A percentile compares a stretch with the other conserved stretches of the same genome.
Evolutionary conservation across 1,284 basidiomycete species (phyloP).

Genomic region (Mycena citricolor): DNA sequence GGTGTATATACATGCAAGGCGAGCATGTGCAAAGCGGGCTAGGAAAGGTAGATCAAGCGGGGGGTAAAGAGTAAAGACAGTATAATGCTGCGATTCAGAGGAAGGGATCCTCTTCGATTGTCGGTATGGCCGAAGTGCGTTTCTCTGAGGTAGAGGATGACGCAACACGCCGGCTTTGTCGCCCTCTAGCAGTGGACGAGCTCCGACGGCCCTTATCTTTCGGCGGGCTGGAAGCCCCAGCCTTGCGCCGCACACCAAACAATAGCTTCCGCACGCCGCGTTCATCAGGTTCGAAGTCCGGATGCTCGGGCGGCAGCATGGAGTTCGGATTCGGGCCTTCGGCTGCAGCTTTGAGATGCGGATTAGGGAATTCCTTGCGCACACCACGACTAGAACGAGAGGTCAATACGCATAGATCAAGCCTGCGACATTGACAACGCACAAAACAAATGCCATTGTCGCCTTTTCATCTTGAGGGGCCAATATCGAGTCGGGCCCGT

Average conservation of each 20-base stretch:
- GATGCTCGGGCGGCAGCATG: constrained; percentile 13
- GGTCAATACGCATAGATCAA: background rate
- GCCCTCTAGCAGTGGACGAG: too few species aligned
- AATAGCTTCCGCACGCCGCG: background rate
- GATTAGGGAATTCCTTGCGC: constrained; percentile 35
- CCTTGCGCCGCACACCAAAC: constrained; percentile 13
- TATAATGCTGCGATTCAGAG: too few species aligned
- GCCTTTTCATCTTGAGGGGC: constrained; percentile 38
- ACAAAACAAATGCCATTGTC: constrained; percentile 53
- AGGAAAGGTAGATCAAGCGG: too few species aligned
- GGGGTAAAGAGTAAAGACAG: too few species aligned
- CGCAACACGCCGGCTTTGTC: too few species aligned
- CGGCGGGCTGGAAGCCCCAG: too few species aligned
- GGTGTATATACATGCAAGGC: too few species aligned
- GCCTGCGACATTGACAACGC: constrained; percentile 22
- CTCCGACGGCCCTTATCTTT: too few species aligned
- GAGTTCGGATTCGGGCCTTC: constrained; percentile 1
- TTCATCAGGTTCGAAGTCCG: constrained; percentile 10
- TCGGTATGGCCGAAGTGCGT: too few species aligned
- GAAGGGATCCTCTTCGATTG: too few species aligned
- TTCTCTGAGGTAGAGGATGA: too few species aligned
- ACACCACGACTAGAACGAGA: constrained; percentile 36
- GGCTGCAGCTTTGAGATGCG: constrained; percentile 29
- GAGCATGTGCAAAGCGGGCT: too few species aligned
- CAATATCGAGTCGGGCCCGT: constrained; percentile 23